Conservation (phyloP, 371 early-diverging fungal genomes). For the Rhizopus delemar region DNA sequence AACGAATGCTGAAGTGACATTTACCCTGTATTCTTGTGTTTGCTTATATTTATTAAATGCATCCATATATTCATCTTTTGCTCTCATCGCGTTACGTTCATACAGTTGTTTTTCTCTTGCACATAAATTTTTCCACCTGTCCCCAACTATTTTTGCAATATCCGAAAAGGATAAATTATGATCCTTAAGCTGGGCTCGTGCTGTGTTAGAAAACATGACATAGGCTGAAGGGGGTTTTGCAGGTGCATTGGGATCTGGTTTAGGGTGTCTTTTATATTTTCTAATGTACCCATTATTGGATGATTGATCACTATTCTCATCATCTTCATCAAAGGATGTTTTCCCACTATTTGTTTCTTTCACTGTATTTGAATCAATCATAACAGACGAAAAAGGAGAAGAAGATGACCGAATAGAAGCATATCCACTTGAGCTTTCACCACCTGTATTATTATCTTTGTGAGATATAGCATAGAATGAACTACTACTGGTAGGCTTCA, state of each 20-base stretch:
- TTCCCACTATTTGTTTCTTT: neutral
- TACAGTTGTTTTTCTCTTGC: constrained; percentile 32
- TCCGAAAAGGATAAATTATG: constrained; percentile 50
- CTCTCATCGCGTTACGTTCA: constrained; percentile 41
- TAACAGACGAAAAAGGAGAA: constrained; percentile 5
- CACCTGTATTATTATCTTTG: neutral
- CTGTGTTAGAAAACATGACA: constrained; percentile 54
- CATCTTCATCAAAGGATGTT: constrained; percentile 7
- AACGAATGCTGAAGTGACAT: neutral
- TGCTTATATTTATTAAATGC: constrained; percentile 37
- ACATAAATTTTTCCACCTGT: constrained; percentile 48
- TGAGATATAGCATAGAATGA: no score
- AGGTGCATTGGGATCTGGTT: constrained; percentile 56
- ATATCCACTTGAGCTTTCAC: constrained; percentile 2
- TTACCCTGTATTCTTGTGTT: constrained; percentile 41
- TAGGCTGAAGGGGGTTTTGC: constrained; percentile 60
- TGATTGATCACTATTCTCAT: constrained; percentile 1
- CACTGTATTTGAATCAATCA: neutral
- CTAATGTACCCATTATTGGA: constrained; percentile 22
- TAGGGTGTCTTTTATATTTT: constrained; percentile 56
- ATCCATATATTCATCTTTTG: constrained; percentile 43
- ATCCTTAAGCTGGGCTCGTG: constrained; percentile 41
- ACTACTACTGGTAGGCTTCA: neutral
- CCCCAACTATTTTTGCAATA: constrained; percentile 53
- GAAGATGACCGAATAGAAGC: neutral